Evolutionary conservation across 192 early-diverging fungal genomes (phyloP).

Genomic region (Backusella morwellensis): DNA sequence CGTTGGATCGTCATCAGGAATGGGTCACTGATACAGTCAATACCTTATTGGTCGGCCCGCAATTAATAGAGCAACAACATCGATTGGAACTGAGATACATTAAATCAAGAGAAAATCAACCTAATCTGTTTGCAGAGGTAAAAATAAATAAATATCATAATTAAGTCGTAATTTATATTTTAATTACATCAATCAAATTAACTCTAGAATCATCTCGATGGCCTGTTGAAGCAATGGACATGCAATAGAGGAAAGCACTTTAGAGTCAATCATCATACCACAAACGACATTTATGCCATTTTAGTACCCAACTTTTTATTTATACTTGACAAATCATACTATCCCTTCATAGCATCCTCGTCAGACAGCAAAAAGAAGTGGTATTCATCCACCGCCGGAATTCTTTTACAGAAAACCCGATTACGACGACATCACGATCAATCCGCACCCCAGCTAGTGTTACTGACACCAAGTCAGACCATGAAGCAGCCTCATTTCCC

Average conservation of each 20-base stretch:
- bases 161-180: constrained; percentile 35
- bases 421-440: neutral
- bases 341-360: neutral
- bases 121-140: constrained; percentile 2
- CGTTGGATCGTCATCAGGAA: neutral
- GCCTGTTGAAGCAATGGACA: neutral
- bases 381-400: neutral
- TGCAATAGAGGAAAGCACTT: neutral
- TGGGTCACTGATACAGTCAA: neutral
- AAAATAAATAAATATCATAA: neutral
- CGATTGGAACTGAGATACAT: neutral
- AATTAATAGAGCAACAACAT: constrained; percentile 11
- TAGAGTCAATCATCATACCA: neutral
- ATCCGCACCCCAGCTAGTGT: neutral
- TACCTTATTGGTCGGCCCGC: neutral
- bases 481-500: neutral
- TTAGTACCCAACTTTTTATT: neutral
- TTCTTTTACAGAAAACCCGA: neutral
- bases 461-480: neutral
- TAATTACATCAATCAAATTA: constrained; percentile 38
- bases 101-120: neutral
- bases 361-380: neutral
- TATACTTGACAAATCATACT: neutral
- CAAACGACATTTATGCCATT: neutral
- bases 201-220: neutral